phyloP scores from a whole-genome alignment of 129 eudicot species.

The Tagetes patula region DNA sequence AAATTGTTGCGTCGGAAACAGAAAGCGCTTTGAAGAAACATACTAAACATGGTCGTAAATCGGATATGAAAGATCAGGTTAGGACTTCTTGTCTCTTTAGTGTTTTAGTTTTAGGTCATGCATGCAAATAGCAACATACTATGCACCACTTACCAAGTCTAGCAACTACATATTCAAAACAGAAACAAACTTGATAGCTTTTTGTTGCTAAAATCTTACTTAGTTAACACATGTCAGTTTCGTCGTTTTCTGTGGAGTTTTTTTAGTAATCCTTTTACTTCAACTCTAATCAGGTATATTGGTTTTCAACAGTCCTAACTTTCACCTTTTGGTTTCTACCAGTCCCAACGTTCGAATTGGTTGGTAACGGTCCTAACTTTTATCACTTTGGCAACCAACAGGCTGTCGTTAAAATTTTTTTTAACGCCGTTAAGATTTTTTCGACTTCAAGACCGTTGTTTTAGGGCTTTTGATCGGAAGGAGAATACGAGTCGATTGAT shows the following conservation, averaged over 20 bases:
- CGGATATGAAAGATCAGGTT: slow-evolving; percentile 56
- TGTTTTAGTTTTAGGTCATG: not conserved
- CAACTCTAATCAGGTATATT: not conserved
- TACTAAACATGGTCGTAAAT: slow-evolving; percentile 34
- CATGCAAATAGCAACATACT: not conserved
- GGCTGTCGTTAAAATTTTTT: no score
- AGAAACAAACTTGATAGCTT: not conserved
- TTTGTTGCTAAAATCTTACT: not conserved
- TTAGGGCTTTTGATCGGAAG: no score
- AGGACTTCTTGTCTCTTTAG: slow-evolving; percentile 8
- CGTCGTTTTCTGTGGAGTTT: not conserved
- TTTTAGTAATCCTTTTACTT: not conserved
- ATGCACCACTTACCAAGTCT: not conserved
- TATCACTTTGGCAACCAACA: no score
- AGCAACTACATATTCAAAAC: not conserved
- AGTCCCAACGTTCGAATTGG: no score
- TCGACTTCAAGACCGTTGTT: no score
- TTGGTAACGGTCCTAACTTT: no score
- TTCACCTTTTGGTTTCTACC: no score
- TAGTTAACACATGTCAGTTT: not conserved
- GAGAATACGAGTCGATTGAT: no score
- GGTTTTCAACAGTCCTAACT: no score
- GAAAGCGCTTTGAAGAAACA: slow-evolving; percentile 32
- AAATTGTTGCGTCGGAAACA: slow-evolving; percentile 39
- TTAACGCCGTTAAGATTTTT: no score